Evolutionary conservation across 2,329 filamentous ascomycete species (phyloP).

Genomic region (Fusarium sp.): DNA sequence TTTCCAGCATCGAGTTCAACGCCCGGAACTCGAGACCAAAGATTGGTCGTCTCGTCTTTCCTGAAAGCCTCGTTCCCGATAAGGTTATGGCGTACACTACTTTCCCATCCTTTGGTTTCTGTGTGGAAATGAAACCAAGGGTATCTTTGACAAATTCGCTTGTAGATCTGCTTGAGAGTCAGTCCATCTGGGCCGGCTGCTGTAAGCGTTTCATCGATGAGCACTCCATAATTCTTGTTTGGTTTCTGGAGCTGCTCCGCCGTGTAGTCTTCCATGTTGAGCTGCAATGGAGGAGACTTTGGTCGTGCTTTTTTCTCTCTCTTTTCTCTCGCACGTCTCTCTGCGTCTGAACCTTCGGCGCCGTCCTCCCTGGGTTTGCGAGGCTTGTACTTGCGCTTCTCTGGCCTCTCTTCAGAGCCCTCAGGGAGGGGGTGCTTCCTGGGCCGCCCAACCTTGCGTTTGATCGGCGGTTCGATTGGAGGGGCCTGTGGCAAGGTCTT

Average conservation of each 20-base stretch:
- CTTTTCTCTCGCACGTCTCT: slow-evolving; percentile 64
- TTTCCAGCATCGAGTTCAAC: slow-evolving; percentile 69
- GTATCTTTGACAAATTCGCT: slow-evolving; percentile 66
- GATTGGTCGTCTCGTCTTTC: slow-evolving; percentile 64
- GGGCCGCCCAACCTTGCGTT: slow-evolving; percentile 72
- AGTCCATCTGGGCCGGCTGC: slow-evolving; percentile 63
- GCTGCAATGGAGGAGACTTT: slow-evolving; percentile 67
- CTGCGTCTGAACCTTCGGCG: slow-evolving; percentile 64
- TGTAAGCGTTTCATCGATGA: slow-evolving; percentile 68
- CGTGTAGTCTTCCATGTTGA: slow-evolving; percentile 64
- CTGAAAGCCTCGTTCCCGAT: slow-evolving; percentile 69
- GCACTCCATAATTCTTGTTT: slow-evolving; percentile 68
- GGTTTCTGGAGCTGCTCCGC: slow-evolving; percentile 68
- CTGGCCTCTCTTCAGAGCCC: slow-evolving; percentile 60
- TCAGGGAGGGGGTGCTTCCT: slow-evolving; percentile 70
- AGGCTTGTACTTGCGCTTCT: slow-evolving; percentile 74
- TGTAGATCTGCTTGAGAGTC: slow-evolving; percentile 70
- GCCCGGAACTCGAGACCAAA: slow-evolving; percentile 66
- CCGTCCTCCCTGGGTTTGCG: slow-evolving; percentile 66
- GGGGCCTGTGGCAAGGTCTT: slow-evolving; percentile 60
- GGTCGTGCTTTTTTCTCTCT: slow-evolving; percentile 67
- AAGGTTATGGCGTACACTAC: slow-evolving; percentile 70
- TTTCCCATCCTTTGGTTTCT: slow-evolving; percentile 72
- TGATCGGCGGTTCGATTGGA: slow-evolving; percentile 61
- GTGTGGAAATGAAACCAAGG: slow-evolving; percentile 68